Conservation (phyloP, 306 rosid species). For the Notholithocarpus densiflorus region DNA sequence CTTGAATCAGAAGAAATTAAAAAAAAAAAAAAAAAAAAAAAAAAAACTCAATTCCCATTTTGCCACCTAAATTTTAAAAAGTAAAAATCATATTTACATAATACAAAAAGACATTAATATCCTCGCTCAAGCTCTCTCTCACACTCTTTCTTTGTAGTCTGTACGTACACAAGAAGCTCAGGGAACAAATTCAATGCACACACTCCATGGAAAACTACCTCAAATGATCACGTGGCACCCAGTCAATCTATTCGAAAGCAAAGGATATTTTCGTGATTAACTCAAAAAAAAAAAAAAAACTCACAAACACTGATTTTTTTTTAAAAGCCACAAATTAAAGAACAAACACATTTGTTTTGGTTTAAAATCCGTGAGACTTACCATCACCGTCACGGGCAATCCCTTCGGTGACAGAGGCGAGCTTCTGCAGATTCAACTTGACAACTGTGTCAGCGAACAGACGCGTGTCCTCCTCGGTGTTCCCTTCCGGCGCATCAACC, state of each 20-base stretch:
- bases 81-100: constrained; percentile 36
- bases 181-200: no score
- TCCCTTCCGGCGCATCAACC: constrained; percentile 94
- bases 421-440: constrained; percentile 87
- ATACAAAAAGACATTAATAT: constrained; percentile 20
- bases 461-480: constrained; percentile 90
- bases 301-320: background rate
- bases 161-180: constrained; percentile 20
- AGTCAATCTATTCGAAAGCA: constrained; percentile 13
- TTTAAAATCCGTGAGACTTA: constrained; percentile 21
- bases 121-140: constrained; percentile 33
- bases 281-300: background rate
- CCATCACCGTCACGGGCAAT: constrained; percentile 61
- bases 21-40: no score
- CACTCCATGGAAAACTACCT: background rate
- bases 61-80: constrained; percentile 4
- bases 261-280: constrained; percentile 24
- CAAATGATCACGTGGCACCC: background rate
- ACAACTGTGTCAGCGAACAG: constrained; percentile 92
- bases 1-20: no score
- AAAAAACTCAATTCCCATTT: background rate
- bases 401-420: constrained; percentile 80
- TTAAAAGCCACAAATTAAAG: background rate
- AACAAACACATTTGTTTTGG: background rate
- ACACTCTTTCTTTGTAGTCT: background rate